phyloP scores from a whole-genome alignment of 805 yeast genomes.

The Cyberlindnera americana region DNA sequence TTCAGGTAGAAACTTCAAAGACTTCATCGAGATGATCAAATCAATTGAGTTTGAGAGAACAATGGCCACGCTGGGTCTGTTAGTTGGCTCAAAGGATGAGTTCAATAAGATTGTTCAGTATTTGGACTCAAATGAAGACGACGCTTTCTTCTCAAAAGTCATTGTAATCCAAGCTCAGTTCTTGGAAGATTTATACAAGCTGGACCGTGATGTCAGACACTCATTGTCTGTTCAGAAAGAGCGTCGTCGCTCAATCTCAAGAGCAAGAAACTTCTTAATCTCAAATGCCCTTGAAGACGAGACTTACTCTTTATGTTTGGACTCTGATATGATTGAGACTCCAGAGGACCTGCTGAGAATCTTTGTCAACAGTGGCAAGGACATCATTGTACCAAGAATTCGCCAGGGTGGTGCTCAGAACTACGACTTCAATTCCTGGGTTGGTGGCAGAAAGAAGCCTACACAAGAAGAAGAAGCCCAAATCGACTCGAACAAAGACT shows the following conservation, averaged over 20 bases:
- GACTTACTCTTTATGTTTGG: constrained; percentile 28
- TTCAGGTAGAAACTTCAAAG: constrained; percentile 29
- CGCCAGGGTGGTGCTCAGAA: constrained; percentile 26
- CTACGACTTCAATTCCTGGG: constrained; percentile 37
- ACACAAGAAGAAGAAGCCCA: constrained; percentile 17
- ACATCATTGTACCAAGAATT: constrained; percentile 32
- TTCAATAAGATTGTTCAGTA: constrained; percentile 3
- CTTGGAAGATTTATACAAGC: constrained; percentile 16
- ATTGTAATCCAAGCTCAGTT: constrained; percentile 22
- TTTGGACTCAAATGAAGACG: constrained; percentile 12
- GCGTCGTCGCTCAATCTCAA: constrained; percentile 29
- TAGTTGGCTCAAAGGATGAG: constrained; percentile 19
- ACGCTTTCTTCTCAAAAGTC: constrained; percentile 12
- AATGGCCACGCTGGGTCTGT: constrained; percentile 23
- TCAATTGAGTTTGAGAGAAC: constrained; percentile 26
- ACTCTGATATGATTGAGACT: constrained; percentile 29
- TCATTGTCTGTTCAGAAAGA: constrained; percentile 21
- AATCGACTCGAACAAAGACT: constrained; percentile 18
- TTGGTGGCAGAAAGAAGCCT: constrained; percentile 31
- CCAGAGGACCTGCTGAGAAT: constrained; percentile 25
- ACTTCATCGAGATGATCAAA: constrained; percentile 32
- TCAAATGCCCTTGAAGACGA: constrained; percentile 27
- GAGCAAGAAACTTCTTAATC: constrained; percentile 29
- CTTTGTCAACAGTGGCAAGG: constrained; percentile 27
- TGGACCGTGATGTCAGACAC: constrained; percentile 22